Percentiles rank a stretch among this genome's conserved stretches.
phyloP scores from a whole-genome alignment of 352 stramenopile genomes.

The Phytophthora chlamydospora region DNA sequence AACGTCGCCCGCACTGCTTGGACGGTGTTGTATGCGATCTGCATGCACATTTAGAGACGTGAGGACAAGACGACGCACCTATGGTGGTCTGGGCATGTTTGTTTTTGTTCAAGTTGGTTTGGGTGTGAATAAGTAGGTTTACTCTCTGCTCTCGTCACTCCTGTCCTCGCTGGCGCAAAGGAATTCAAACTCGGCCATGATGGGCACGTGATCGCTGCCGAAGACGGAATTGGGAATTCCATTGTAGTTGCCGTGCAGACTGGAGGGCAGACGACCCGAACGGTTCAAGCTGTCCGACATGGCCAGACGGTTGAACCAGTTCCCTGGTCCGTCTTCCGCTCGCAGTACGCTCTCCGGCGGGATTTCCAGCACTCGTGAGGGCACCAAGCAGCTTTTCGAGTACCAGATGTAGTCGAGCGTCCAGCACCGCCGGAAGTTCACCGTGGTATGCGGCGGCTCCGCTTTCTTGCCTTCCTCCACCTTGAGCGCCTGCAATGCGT shows the following conservation, averaged over 20 bases:
- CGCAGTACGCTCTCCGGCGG: conserved; percentile 69
- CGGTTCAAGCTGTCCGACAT: conserved; percentile 77
- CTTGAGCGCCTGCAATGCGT: conserved; percentile 34
- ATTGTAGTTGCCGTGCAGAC: conserved; percentile 86
- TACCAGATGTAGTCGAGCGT: conserved; percentile 93
- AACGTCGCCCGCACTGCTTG: too few species aligned
- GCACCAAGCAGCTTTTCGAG: conserved; percentile 68
- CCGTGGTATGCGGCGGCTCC: conserved; percentile 84
- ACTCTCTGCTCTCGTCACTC: conserved; percentile 41
- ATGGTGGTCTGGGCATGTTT: too few species aligned
- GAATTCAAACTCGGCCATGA: conserved; percentile 88
- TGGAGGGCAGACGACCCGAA: conserved; percentile 58
- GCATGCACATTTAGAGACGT: too few species aligned
- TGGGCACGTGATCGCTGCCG: conserved; percentile 86
- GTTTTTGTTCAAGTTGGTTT: too few species aligned
- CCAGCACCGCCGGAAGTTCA: conserved; percentile 88
- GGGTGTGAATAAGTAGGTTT: not conserved
- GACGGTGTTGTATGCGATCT: too few species aligned
- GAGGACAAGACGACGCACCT: too few species aligned
- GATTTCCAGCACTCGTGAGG: conserved; percentile 72
- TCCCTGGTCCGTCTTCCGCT: conserved; percentile 70
- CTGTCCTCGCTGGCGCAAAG: conserved; percentile 40
- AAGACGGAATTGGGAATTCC: conserved; percentile 88
- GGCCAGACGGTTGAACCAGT: conserved; percentile 81
- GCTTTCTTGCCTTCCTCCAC: conserved; percentile 54